Conservation (phyloP, 495 filamentous ascomycete genomes). For the Apodospora peruviana region DNA sequence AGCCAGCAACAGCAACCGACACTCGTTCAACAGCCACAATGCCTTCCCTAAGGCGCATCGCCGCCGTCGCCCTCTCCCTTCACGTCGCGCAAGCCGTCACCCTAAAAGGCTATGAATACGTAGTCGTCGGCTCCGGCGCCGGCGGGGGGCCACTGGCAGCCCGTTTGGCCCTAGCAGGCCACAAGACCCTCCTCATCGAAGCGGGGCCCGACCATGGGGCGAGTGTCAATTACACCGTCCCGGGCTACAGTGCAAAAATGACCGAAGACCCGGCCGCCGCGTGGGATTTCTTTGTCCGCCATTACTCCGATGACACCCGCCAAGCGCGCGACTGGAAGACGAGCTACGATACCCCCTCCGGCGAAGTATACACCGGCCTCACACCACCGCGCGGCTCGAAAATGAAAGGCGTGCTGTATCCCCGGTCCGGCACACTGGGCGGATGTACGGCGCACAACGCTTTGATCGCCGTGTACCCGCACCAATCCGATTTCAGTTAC, state of each 20-base stretch:
- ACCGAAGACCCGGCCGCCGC: conserved; percentile 27
- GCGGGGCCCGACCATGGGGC: conserved; percentile 51
- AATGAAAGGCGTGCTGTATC: conserved; percentile 43
- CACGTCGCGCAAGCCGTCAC: neutral
- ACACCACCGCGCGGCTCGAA: conserved; percentile 36
- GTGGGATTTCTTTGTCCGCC: conserved; percentile 44
- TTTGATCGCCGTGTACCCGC: conserved; percentile 35
- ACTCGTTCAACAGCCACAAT: neutral
- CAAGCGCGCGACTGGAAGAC: conserved; percentile 37
- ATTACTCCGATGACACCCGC: conserved; percentile 32
- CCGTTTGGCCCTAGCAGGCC: conserved; percentile 53
- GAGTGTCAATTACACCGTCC: conserved; percentile 23
- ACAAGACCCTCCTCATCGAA: conserved; percentile 55
- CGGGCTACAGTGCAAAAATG: conserved; percentile 13
- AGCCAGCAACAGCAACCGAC: too few species aligned
- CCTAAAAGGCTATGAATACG: conserved; percentile 50
- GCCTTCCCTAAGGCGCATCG: neutral
- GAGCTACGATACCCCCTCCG: conserved; percentile 29
- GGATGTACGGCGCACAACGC: conserved; percentile 49
- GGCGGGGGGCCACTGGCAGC: conserved; percentile 58
- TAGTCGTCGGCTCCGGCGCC: conserved; percentile 59
- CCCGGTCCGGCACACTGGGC: conserved; percentile 41
- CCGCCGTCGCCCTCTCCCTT: neutral
- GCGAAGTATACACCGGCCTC: conserved; percentile 29
- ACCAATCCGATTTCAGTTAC: conserved; percentile 37